phyloP scores from a whole-genome alignment of 1,139 yeast genomes.

The Trichomonascaceae sp. region DNA sequence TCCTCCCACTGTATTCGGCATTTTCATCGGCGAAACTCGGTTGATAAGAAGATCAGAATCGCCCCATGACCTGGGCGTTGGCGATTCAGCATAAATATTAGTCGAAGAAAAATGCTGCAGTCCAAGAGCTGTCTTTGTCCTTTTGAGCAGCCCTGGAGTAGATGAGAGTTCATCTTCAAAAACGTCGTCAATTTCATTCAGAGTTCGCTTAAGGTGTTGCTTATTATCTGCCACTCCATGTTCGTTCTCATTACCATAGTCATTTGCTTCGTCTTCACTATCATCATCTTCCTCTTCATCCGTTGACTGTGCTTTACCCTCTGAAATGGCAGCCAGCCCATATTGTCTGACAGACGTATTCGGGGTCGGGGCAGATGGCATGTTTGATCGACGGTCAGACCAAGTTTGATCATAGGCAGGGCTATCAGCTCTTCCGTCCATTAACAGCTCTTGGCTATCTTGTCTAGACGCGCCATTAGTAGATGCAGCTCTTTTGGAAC shows the following conservation, averaged over 20 bases:
- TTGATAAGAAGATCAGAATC: slow-evolving; percentile 6
- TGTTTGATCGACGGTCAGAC: not conserved
- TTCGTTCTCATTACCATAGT: slow-evolving; percentile 9
- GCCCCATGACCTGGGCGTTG: slow-evolving; percentile 13
- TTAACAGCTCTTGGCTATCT: not conserved
- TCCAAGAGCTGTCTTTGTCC: slow-evolving; percentile 35
- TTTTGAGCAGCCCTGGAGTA: slow-evolving; percentile 21
- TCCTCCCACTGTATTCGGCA: not conserved
- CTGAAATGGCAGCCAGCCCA: not conserved
- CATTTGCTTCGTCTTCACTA: slow-evolving; percentile 17
- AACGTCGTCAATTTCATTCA: slow-evolving; percentile 4
- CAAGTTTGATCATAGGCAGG: not conserved
- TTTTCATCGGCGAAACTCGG: not conserved
- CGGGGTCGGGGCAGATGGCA: not conserved
- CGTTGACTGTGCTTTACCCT: slow-evolving; percentile 5
- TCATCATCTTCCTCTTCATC: slow-evolving; percentile 7
- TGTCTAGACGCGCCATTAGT: slow-evolving; percentile 1
- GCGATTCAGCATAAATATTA: slow-evolving; percentile 19
- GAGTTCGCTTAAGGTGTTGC: slow-evolving; percentile 3
- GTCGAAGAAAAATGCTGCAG: slow-evolving; percentile 26
- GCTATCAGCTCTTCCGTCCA: not conserved
- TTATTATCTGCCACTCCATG: not conserved
- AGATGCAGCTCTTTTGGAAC: slow-evolving; percentile 1
- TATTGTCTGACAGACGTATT: not conserved
- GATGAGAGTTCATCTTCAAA: slow-evolving; percentile 6